These are phyloP conservation scores for Venturia oleaginea DNA, from an alignment of 2,329 filamentous ascomycete genomes.

Conservation along the genomic window DNA sequence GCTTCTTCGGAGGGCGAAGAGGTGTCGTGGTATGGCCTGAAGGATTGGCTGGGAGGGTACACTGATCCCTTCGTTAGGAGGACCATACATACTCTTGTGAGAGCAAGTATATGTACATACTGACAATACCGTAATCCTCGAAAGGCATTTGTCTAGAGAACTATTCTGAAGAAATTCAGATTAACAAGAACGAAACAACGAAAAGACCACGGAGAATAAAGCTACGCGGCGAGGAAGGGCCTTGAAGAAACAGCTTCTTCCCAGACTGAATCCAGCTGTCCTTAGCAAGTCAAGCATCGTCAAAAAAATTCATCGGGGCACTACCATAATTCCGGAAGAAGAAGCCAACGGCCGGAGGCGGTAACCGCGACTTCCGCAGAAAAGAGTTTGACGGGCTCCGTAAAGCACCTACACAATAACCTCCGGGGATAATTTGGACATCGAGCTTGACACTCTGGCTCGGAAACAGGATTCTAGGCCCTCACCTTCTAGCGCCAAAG, in stretches of 20 bases:
- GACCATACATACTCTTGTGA: not conserved
- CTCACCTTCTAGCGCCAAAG: not conserved
- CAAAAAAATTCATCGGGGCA: not conserved
- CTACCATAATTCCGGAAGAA: not conserved
- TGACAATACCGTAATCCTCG: slow-evolving; percentile 11
- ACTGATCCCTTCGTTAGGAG: not conserved
- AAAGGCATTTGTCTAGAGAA: slow-evolving; percentile 7
- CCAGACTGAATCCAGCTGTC: not conserved
- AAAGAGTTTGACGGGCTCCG: not conserved
- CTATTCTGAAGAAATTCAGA: not conserved
- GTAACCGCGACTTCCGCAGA: not conserved
- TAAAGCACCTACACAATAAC: not conserved
- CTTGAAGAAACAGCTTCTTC: not conserved
- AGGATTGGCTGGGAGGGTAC: slow-evolving; percentile 11
- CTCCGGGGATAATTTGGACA: not conserved
- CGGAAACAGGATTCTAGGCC: not conserved
- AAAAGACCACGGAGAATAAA: not conserved
- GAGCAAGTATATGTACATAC: not conserved
- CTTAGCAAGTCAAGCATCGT: not conserved
- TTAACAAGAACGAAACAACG: not conserved
- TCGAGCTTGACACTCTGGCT: not conserved
- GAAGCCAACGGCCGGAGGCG: not conserved
- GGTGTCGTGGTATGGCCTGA: slow-evolving; percentile 5
- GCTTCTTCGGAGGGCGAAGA: slow-evolving; percentile 2
- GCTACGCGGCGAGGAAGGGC: not conserved